Evolutionary conservation across 2,329 filamentous ascomycete species (phyloP).

Genomic region (Cordyceps tenuipes): DNA sequence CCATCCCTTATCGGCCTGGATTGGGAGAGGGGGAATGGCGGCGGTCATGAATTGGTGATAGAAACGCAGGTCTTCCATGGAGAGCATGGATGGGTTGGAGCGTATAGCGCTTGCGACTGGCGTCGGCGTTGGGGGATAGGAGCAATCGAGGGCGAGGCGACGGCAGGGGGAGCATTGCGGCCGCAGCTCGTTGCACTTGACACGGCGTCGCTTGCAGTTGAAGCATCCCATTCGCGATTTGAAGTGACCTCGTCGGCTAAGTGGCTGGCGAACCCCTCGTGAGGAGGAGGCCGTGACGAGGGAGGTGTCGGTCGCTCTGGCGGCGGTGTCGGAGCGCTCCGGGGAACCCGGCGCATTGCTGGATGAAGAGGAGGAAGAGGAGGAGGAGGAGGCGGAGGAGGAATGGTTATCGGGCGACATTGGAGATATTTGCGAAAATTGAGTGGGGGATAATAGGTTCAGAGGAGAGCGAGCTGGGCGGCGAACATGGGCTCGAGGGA

Average conservation of each 20-base stretch:
- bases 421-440: not conserved
- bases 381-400: not conserved
- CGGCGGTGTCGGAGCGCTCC: not conserved
- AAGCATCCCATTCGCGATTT: conserved; percentile 26
- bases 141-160: conserved; percentile 26
- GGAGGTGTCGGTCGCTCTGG: not conserved
- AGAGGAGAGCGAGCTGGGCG: not conserved
- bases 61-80: conserved; percentile 37
- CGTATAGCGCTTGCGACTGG: conserved; percentile 2
- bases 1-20: conserved; percentile 26
- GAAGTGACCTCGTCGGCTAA: conserved; percentile 19
- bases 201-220: conserved; percentile 24
- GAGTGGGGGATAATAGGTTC: not conserved
- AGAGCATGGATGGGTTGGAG: conserved; percentile 21
- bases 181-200: conserved; percentile 25
- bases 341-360: conserved; percentile 3
- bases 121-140: conserved; percentile 20
- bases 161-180: conserved; percentile 24
- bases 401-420: not conserved
- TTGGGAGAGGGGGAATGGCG: conserved; percentile 30
- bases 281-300: not conserved
- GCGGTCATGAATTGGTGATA: conserved; percentile 41
- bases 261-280: not conserved
- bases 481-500: not conserved
- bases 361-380: not conserved